phyloP scores from a whole-genome alignment of 257 asterid genomes.

The Cinchona pubescens region DNA sequence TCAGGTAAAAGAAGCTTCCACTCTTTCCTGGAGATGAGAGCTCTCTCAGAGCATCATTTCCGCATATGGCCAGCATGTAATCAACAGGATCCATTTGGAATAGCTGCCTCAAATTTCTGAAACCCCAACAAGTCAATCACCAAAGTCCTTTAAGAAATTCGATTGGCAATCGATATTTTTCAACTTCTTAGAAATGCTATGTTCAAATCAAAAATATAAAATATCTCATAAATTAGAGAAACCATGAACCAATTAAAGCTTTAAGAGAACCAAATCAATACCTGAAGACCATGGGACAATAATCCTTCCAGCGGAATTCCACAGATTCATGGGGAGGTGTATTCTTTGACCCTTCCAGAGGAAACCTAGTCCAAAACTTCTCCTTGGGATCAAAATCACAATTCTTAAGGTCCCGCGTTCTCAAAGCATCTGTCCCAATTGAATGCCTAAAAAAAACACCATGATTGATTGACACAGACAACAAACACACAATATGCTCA shows the following conservation, averaged over 20 bases:
- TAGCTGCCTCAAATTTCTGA: conserved; percentile 78
- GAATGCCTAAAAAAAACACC: conserved; percentile 52
- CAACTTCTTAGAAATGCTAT: neutral
- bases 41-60: conserved; percentile 88
- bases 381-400: conserved; percentile 89
- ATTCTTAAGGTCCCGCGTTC: conserved; percentile 46
- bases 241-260: neutral
- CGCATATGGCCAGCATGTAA: conserved; percentile 95
- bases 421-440: conserved; percentile 75
- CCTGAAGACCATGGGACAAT: conserved; percentile 89
- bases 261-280: conserved; percentile 11
- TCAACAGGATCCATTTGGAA: conserved; percentile 97
- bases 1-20: conserved; percentile 91
- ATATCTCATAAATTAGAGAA: neutral
- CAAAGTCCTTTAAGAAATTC: neutral
- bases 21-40: conserved; percentile 99
- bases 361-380: conserved; percentile 92
- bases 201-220: neutral
- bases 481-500: neutral
- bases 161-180: neutral
- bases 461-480: neutral
- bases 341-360: conserved; percentile 71
- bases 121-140: conserved; percentile 22
- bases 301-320: conserved; percentile 93
- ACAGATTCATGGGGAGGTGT: conserved; percentile 81